Conservation (phyloP, 148 eudicot species). For the Chenopodium quinoa region DNA sequence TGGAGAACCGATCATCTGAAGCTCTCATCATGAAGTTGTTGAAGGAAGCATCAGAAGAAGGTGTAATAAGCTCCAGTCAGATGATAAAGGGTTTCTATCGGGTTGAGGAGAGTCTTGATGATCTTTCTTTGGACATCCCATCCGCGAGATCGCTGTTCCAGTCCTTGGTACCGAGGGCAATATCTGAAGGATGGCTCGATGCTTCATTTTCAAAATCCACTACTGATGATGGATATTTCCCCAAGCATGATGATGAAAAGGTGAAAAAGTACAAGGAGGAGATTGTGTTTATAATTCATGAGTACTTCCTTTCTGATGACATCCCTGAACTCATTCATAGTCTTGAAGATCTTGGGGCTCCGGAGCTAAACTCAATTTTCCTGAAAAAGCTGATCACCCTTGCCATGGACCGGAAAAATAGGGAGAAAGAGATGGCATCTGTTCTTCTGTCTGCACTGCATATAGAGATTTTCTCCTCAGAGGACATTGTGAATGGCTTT, state of each 20-base stretch:
- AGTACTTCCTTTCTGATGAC: conserved; percentile 92
- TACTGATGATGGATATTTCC: conserved; percentile 37
- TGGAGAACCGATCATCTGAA: conserved; percentile 72
- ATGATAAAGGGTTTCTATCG: conserved; percentile 83
- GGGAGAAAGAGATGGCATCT: conserved; percentile 98
- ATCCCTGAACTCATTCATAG: conserved; percentile 87
- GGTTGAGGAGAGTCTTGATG: conserved; percentile 84
- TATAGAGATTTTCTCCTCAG: conserved; percentile 84
- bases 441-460: conserved; percentile 87
- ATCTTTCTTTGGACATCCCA: conserved; percentile 88
- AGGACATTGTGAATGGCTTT: conserved; percentile 85
- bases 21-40: conserved; percentile 60
- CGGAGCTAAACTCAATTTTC: conserved; percentile 70
- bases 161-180: conserved; percentile 59
- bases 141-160: conserved; percentile 61
- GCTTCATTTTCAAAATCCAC: conserved; percentile 46
- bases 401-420: conserved; percentile 92
- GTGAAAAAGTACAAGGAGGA: conserved; percentile 70
- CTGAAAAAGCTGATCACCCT: conserved; percentile 81
- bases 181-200: conserved; percentile 94
- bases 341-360: conserved; percentile 75
- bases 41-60: conserved; percentile 86
- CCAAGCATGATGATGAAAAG: conserved; percentile 49
- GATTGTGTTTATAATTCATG: conserved; percentile 73
- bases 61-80: conserved; percentile 86